Evolutionary conservation across 805 yeast species (phyloP).

Genomic region (Suhomyces kilbournensis): DNA sequence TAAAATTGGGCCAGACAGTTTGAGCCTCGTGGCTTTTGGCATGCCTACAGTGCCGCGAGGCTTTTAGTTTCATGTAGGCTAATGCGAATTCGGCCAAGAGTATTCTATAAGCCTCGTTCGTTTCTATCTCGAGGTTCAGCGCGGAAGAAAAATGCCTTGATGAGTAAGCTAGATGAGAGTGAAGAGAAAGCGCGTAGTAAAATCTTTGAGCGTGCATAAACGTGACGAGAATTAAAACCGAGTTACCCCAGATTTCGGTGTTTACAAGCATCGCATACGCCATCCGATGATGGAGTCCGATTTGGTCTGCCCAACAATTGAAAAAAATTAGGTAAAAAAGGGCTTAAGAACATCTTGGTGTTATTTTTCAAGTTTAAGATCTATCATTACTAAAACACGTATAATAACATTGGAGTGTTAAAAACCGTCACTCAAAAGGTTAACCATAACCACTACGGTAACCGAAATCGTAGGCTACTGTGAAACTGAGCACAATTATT

Average conservation of each 20-base stretch:
- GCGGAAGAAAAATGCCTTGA: background rate
- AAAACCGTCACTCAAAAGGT: too few relatives aligned
- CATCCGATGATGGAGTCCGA: background rate
- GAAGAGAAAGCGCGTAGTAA: background rate
- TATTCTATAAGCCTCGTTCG: background rate
- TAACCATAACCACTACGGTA: background rate
- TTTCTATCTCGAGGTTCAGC: background rate
- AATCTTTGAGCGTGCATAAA: background rate
- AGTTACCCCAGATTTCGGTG: background rate
- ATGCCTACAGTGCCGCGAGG: background rate
- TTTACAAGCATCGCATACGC: background rate
- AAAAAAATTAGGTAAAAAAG: too few relatives aligned
- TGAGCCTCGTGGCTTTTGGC: background rate
- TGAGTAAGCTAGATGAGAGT: background rate
- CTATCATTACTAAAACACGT: background rate
- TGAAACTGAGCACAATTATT: background rate
- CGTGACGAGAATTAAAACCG: background rate
- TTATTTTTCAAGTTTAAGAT: too few relatives aligned
- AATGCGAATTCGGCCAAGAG: background rate
- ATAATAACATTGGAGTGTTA: background rate
- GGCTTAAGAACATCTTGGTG: background rate
- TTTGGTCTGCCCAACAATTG: background rate
- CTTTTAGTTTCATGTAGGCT: background rate
- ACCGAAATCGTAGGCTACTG: background rate
- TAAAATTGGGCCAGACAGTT: background rate